Evolutionary conservation across 352 stramenopile species (phyloP), one percentile per base, ranked within the genome.

Genomic region (Phytophthora pini): DNA sequence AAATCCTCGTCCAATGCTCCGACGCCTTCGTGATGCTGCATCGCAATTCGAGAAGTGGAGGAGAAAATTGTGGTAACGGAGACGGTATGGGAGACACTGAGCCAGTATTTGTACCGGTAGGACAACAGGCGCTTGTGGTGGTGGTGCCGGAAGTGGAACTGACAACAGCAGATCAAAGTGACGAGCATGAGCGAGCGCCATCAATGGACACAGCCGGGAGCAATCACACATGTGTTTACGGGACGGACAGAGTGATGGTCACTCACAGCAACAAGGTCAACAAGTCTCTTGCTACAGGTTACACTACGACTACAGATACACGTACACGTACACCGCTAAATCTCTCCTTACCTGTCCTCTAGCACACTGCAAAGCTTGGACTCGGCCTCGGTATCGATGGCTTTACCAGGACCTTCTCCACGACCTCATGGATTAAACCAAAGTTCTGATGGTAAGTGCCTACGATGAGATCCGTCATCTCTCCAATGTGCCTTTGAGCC

Each of bases 391-490:
- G 13, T 24, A 15, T 56, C 29, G 10, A 15, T 5, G 13, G 20
- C 2, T n/a, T 63, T 12, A 72, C 38, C 10, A 71, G 22, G 2
- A 67, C 7, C 1, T 32, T 64, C n/a, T 75, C 65, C 4, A 56
- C 58, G 3, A 78, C 32, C 29, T 75, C 51, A 36, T 75, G 56
- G 5, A 68, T 31, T 13, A 70, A 9, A 0, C 52, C 46, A 43
- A 70, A 70, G 32, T 70, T 67, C 15, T 62, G 61, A 12, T 53
- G 52, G 36, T 75, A 78, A n/a, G 53, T 62, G 17, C 61, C 56
- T 13, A 70, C 56, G 6, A 78, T 52, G 39, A 75, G 66, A 44
- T 72, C 58, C 5, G 70, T 73, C 47, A 78, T 45, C 26, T 72
- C 57, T 15, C 61, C 61, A 8, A 75, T 40, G 20, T 72, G 61